Evolutionary conservation across 2,329 filamentous ascomycete genomes (phyloP), one percentile per base, ranked within the genome.

Genomic region (Neodidymelliopsis sp.): DNA sequence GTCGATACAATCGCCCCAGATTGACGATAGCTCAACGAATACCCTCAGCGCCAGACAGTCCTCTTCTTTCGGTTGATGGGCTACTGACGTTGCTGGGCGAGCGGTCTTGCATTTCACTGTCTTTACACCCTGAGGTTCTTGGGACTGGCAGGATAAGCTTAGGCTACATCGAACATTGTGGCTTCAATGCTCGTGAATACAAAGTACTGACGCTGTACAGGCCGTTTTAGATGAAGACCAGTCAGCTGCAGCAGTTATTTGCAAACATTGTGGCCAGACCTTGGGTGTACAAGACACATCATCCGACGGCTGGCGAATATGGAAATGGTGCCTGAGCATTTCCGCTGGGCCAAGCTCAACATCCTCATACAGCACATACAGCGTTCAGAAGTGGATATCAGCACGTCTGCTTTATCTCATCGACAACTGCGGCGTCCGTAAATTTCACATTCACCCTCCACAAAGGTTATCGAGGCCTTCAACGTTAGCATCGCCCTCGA

Each of bases 1-100:
- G 79, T 75, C 79, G 81, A 84, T 84, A 84, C 81, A 79, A 77
- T 68, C 80, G 75, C 79, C 81, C 80, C 64, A 84, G 56, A 84
- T 67, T 48, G 79, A 65, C 39, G 49, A n/a, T n/a, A 34, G 51
- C 62, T 66, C 63, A 59, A 64, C 57, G 64, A 47, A 38, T 55
- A 43, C 61, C 60, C 56, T 48, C 53, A 41, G 39, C 25, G 38
- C 49, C 43, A 47, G 53, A 53, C 50, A 45, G 52, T 55, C 67
- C 61, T 71, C 67, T 59, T 61, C 62, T 34, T 34, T 33, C 37
- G 51, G 58, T 62, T 16, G 70, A 71, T 54, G 69, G 70, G 49
- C 62, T 55, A 49, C 57, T 31, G 49, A 56, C 48, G 55, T 40
- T 64, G 49, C 43, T 40, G 60, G 55, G 60, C 51, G 62, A 63